phyloP scores from a whole-genome alignment of 768 basidiomycete genomes.

The Hortiboletus campestris region DNA sequence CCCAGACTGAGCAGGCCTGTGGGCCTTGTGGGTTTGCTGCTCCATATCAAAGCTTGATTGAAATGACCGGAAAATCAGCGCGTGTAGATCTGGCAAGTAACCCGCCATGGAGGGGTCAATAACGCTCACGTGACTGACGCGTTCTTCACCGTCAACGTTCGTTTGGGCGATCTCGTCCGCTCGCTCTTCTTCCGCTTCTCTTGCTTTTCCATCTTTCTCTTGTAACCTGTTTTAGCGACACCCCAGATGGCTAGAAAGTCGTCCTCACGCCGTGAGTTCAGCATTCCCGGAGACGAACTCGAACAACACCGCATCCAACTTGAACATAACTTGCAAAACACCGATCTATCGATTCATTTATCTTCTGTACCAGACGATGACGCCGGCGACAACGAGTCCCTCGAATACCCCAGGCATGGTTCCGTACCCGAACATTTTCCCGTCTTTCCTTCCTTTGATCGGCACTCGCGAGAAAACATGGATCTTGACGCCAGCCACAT shows the following conservation, averaged over 20 bases:
- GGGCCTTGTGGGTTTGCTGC: conserved; percentile 77
- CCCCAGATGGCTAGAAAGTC: conserved; percentile 26
- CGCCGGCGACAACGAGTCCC: conserved; percentile 43
- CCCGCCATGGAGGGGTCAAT: conserved; percentile 12
- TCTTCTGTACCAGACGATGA: conserved; percentile 49
- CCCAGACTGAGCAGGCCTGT: conserved; percentile 71
- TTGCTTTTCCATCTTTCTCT: conserved; percentile 18
- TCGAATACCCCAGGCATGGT: conserved; percentile 75
- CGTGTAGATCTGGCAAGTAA: conserved; percentile 15
- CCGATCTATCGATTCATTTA: conserved; percentile 68
- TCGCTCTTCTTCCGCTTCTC: conserved; percentile 7
- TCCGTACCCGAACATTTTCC: conserved; percentile 55
- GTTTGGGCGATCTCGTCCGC: background rate
- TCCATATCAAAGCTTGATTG: conserved; percentile 48
- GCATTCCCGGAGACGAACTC: conserved; percentile 70
- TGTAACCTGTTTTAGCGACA: conserved; percentile 16
- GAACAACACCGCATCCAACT: conserved; percentile 76
- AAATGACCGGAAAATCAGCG: background rate
- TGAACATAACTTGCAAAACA: conserved; percentile 73
- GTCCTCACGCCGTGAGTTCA: conserved; percentile 39
- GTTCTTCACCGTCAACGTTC: conserved; percentile 15
- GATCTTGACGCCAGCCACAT: conserved; percentile 52
- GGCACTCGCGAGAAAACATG: conserved; percentile 52
- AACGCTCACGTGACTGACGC: conserved; percentile 32
- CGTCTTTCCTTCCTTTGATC: conserved; percentile 62